Conservation (phyloP, 2,329 filamentous ascomycete genomes). For the Epichloe sibirici region DNA sequence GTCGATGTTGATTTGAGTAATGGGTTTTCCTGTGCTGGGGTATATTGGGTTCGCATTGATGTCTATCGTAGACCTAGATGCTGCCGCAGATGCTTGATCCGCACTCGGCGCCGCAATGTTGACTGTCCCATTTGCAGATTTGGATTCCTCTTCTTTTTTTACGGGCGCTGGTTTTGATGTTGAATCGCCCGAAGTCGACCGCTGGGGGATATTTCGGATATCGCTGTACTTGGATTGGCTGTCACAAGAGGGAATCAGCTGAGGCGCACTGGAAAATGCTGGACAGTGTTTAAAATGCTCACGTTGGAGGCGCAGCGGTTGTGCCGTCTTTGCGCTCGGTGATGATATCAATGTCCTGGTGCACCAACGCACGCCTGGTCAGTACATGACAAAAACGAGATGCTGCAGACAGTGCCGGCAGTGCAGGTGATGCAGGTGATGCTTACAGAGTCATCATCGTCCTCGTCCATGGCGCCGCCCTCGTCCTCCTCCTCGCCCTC, state of each 20-base stretch:
- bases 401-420: background rate
- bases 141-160: slow-evolving; percentile 34
- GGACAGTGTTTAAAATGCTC: slow-evolving; percentile 15
- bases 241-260: slow-evolving; percentile 1
- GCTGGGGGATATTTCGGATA: slow-evolving; percentile 52
- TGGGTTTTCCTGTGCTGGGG: slow-evolving; percentile 66
- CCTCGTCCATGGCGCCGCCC: slow-evolving; percentile 47
- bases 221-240: slow-evolving; percentile 53
- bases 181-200: slow-evolving; percentile 40
- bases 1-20: slow-evolving; percentile 65
- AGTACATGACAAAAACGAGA: background rate
- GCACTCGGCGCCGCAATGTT: slow-evolving; percentile 31
- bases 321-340: slow-evolving; percentile 54
- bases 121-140: slow-evolving; percentile 14
- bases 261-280: background rate
- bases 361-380: background rate
- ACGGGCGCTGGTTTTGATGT: slow-evolving; percentile 31
- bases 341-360: slow-evolving; percentile 55
- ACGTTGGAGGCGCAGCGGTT: slow-evolving; percentile 47
- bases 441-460: slow-evolving; percentile 35
- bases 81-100: slow-evolving; percentile 47
- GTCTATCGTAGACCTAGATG: slow-evolving; percentile 73
- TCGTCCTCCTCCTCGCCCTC: slow-evolving; percentile 54
- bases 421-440: background rate
- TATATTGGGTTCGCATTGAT: slow-evolving; percentile 74